Conservation (phyloP, 1,139 yeast species). For the Taphrina communis region DNA sequence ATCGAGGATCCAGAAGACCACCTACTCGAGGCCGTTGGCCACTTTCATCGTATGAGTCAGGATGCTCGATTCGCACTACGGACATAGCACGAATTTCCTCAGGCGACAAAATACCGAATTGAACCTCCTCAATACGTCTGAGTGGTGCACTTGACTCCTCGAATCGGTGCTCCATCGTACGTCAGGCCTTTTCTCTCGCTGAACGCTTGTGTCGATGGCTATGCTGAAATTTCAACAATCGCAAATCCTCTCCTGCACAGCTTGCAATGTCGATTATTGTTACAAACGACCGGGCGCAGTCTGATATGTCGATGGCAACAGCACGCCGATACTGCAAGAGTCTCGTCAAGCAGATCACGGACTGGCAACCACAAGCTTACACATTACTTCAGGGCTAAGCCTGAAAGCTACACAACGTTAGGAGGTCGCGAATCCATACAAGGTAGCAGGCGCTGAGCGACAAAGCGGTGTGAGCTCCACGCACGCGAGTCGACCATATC, state of each 20-base stretch:
- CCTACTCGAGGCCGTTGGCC: conserved; percentile 95
- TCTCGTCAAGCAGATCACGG: background rate
- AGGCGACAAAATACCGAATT: conserved; percentile 96
- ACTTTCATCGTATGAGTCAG: conserved; percentile 98
- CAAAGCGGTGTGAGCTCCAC: conserved; percentile 8
- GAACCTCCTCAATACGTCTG: conserved; percentile 59
- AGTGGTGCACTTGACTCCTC: conserved; percentile 41
- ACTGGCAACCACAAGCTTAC: background rate
- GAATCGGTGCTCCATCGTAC: conserved; percentile 35
- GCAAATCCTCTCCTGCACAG: background rate
- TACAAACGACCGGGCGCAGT: background rate
- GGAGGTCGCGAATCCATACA: too few relatives aligned
- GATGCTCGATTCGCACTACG: conserved; percentile 57
- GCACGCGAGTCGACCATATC: background rate
- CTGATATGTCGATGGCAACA: background rate
- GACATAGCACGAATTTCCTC: conserved; percentile 71
- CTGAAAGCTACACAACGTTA: too few relatives aligned
- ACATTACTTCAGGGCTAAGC: background rate
- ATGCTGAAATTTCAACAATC: background rate
- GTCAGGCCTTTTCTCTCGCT: background rate
- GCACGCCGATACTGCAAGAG: background rate
- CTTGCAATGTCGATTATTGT: background rate
- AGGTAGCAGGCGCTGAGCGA: conserved; percentile 3
- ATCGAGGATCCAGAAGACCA: conserved; percentile 93
- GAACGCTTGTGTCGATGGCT: background rate